Base-by-base conservation (phyloP, 768 basidiomycete genomes). In the Psilocybe cyanescens region DNA sequence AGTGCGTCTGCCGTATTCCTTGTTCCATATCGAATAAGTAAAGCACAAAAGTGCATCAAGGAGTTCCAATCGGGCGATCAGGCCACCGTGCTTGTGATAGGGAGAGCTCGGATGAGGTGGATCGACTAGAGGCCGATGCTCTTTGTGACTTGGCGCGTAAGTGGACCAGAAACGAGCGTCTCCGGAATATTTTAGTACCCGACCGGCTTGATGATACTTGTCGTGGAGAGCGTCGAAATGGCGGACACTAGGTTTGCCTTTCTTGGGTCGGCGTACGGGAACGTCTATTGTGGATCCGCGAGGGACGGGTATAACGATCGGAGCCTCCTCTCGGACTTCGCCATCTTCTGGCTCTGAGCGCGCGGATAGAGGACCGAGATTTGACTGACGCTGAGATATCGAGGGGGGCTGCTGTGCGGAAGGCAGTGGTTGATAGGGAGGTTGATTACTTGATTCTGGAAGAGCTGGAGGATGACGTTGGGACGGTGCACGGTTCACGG, bases 1-100 rank as follows among this genome's bases (percentile, higher is more conserved):
- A 6, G 74, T 67, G 59, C 81, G 80, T 60, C 80, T 79, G 65
- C 78, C 73, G 68, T 86, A 85, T 62, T 92, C 91, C 68, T 83
- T 87, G 73, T 84, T 86, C 93, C 92, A 95, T 65, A 92, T 81
- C 4, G 90, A 83, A 70, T 92, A 95, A 3, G 90, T 86, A 75
- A 94, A 95, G 75, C 89, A 90, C 46, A 94, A 78, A 59, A 94
- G 82, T 46, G 92, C 89, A 73, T 95, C 92, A 44, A 92, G 76
- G 50, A 91, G 86, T 71, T 94, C 92, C 17, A 94, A 81, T 28
- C 90, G 84, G 30, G 90, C 89, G 69, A 94, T 89, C 64, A 91
- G 76, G 19, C 86, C 86, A 17, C 89, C 91, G 64, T 86, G 82
- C 71, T 88, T 89, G 72, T 92, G 88, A 72, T 94, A 94, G 39